Base-by-base conservation (phyloP, 768 basidiomycete genomes). In the Suillus hirtellus region DNA sequence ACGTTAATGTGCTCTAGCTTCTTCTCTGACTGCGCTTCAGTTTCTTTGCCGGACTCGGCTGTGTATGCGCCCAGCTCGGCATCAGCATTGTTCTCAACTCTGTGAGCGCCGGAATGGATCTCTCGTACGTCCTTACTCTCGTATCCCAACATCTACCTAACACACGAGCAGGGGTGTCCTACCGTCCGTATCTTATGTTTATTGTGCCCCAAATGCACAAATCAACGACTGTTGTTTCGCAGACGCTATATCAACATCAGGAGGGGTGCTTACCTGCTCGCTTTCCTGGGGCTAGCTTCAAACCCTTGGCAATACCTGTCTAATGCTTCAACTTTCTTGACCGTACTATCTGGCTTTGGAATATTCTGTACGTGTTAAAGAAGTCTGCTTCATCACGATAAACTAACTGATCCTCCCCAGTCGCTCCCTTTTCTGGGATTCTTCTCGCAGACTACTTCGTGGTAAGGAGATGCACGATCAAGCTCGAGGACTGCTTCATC, bases 1-100 rank as follows among this genome's bases (percentile, higher is more conserved):
- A 54, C 19, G 3, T 49, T 10, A 12, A 43, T 24, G 19, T n/a
- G 43, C 17, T 21, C 54, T 55, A 43, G 55, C 31, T 49, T 52
- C 52, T 52, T 50, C 59, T 60, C 53, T 65, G 42, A 58, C 52
- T 24, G 1, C 59, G 21, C 27, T 62, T 54, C 59, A 65, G 65
- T 43, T 68, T 68, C 61, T 68, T 68, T 62, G 67, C 67, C 12
- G 67, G 67, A 43, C 59, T 68, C 52, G 67, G 67, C 58, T 67
- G 66, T 61, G 66, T 65, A 50, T 65, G 59, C 38, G 64, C 67
- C 31, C 67, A 68, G 38, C 56, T 68, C 27, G 66, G 66, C 19
- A 65, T 68, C 56, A 68, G 56, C 54, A 67, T 68, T 49, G 67
- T 67, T 42, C 47, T 68, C 55, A 68, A 68, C 52, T 67, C 67